These are phyloP conservation scores for Kwoniella sp. DNA, from an alignment of 768 basidiomycete species.

Conservation along the genomic window DNA sequence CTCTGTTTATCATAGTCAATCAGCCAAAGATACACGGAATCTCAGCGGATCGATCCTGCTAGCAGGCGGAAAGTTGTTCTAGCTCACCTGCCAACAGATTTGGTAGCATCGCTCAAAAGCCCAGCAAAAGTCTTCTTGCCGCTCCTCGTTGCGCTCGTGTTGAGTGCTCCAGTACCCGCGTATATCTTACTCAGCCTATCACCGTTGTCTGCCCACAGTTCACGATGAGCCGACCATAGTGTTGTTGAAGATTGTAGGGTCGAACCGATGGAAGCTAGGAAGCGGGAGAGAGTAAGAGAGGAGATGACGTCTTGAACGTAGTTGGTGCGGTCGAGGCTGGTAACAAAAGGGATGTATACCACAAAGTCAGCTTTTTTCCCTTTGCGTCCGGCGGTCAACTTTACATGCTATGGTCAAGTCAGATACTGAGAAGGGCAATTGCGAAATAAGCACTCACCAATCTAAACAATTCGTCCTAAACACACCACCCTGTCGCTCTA, in stretches of 20 bases:
- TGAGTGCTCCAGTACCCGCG: slow-evolving; percentile 76
- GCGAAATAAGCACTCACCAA: slow-evolving; percentile 38
- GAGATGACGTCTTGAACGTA: slow-evolving; percentile 96
- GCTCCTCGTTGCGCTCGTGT: slow-evolving; percentile 91
- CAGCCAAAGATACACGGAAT: too few relatives aligned
- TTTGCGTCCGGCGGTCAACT: too few relatives aligned
- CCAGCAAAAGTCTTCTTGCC: slow-evolving; percentile 95
- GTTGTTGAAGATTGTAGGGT: slow-evolving; percentile 61
- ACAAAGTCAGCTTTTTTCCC: too few relatives aligned
- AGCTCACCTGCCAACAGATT: slow-evolving; percentile 64
- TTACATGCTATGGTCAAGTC: slow-evolving; percentile 3
- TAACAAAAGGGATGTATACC: too few relatives aligned
- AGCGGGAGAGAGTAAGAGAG: slow-evolving; percentile 75
- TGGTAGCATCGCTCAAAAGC: slow-evolving; percentile 91
- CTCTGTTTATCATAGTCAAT: too few relatives aligned
- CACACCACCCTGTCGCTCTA: slow-evolving; percentile 86
- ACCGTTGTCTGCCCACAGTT: slow-evolving; percentile 80
- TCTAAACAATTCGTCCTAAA: slow-evolving; percentile 61
- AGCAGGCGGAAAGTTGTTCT: too few relatives aligned
- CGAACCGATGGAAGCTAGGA: slow-evolving; percentile 72
- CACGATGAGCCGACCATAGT: slow-evolving; percentile 84
- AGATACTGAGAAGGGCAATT: not conserved
- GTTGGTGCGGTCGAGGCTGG: slow-evolving; percentile 92
- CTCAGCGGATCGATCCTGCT: too few relatives aligned
- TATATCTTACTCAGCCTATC: slow-evolving; percentile 77